Evolutionary conservation across 2,329 filamentous ascomycete species (phyloP), one percentile per base, ranked within the genome.

Genomic region (Nemania serpens): DNA sequence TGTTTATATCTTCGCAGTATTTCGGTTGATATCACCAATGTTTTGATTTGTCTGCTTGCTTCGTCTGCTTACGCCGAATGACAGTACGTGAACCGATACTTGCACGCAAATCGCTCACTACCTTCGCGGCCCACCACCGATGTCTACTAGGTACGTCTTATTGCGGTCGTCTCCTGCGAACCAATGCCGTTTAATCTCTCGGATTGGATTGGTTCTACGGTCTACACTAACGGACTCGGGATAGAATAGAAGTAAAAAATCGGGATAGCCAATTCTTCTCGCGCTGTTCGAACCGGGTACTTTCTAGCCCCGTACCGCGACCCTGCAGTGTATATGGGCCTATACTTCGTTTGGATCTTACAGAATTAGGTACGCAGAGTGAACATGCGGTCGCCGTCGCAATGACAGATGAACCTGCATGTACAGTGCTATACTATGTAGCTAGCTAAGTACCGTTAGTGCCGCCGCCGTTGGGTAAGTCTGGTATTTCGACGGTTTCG

Each of bases 321-420:
- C 68, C 69, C 68, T 66, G 68, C 66, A 64, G 63, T 69, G 73
- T 71, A 72, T 69, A 70, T 71, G 69, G 69, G 61, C 69, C 68
- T 67, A 29, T 7, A 29, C n/a, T n/a, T n/a, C n/a, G n/a, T n/a
- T n/a, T 29, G 25, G 25, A 29, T 7, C 25, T 29, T 29, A 29
- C 25, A 29, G 25, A 29, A 29, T 29, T 29, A 29, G 25, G 25
- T 59, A 67, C 68, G 58, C 67, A 71, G 70, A 68, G 71, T 68
- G 67, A 72, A 72, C 67, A 70, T 66, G 70, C 67, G 66, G 69
- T 63, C 71, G 66, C 71, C 62, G 69, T 66, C 63, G 66, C 66
- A 66, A 73, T 75, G 69, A 70, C 72, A 73, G 71, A 72, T 74
- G 71, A 73, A 66, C 70, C 69, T 73, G 71, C 72, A 74, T 69